These are phyloP conservation scores for Syncephalis plumigaleata DNA, from an alignment of 371 early-diverging fungal species.

Conservation along the genomic window DNA sequence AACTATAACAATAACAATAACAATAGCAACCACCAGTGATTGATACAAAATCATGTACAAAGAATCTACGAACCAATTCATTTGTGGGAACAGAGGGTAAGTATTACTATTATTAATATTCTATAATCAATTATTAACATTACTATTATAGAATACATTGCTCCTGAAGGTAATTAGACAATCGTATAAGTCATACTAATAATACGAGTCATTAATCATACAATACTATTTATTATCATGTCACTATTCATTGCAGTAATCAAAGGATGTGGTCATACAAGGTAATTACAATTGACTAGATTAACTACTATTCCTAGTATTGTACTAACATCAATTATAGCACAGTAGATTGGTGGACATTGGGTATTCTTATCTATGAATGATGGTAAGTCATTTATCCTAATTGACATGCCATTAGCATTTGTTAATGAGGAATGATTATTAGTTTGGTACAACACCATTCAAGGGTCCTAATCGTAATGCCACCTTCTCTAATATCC, in stretches of 20 bases:
- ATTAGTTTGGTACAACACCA: conserved; percentile 75
- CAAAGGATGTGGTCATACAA: conserved; percentile 81
- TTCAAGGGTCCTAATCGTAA: conserved; percentile 83
- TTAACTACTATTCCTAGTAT: not conserved
- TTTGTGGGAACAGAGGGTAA: conserved; percentile 93
- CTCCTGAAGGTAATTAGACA: conserved; percentile 49
- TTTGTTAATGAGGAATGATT: conserved; percentile 2
- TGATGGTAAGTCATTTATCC: conserved; percentile 56
- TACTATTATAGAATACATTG: conserved; percentile 69
- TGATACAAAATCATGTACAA: conserved; percentile 78
- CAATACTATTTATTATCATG: not conserved
- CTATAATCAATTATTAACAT: not conserved
- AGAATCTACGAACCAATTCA: conserved; percentile 75
- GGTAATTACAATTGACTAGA: not conserved
- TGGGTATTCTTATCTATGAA: conserved; percentile 95
- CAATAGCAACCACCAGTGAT: conserved; percentile 30
- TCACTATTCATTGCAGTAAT: conserved; percentile 24
- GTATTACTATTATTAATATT: not conserved
- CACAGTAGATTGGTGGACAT: conserved; percentile 97
- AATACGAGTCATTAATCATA: not conserved
- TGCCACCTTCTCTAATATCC: conserved; percentile 67
- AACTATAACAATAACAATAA: not conserved
- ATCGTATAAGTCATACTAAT: not conserved
- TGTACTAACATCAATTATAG: conserved; percentile 11
- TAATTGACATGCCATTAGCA: not conserved